These are phyloP conservation scores for Glycine soja DNA, from an alignment of 306 rosid genomes.

Conservation along the genomic window DNA sequence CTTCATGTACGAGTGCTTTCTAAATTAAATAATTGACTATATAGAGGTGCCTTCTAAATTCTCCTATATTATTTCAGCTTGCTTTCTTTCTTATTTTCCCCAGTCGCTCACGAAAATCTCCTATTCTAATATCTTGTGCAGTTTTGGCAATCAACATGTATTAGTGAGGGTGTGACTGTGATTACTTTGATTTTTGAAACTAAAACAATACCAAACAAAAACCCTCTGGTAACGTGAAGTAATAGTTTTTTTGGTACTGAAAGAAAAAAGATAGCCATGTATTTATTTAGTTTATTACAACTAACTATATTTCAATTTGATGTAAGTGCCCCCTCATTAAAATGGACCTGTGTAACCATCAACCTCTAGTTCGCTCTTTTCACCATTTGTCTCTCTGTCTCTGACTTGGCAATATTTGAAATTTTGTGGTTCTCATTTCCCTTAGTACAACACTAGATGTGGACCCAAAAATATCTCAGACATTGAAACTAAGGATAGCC, in stretches of 20 bases:
- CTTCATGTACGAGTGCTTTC: not conserved
- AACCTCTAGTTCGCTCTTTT: not conserved
- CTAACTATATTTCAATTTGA: slow-evolving; percentile 2
- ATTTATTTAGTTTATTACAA: too few relatives aligned
- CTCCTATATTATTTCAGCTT: not conserved
- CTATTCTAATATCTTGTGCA: not conserved
- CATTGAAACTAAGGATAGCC: slow-evolving; percentile 26
- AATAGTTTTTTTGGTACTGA: too few relatives aligned
- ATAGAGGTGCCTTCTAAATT: not conserved
- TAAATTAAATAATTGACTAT: too few relatives aligned
- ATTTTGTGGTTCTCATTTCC: slow-evolving; percentile 38
- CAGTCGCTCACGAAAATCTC: too few relatives aligned
- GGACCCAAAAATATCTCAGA: slow-evolving; percentile 43
- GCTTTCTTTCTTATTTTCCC: not conserved
- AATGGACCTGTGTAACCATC: slow-evolving; percentile 43
- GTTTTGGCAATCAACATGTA: too few relatives aligned
- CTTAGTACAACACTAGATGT: not conserved
- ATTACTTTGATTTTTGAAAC: too few relatives aligned
- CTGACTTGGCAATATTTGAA: not conserved
- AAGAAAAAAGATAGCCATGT: too few relatives aligned
- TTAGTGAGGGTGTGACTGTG: too few relatives aligned
- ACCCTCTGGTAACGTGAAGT: too few relatives aligned
- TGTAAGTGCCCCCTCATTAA: not conserved
- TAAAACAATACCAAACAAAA: too few relatives aligned
- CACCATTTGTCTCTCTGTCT: not conserved